phyloP scores from a whole-genome alignment of 257 asterid species.

The Marsdenia floribunda region DNA sequence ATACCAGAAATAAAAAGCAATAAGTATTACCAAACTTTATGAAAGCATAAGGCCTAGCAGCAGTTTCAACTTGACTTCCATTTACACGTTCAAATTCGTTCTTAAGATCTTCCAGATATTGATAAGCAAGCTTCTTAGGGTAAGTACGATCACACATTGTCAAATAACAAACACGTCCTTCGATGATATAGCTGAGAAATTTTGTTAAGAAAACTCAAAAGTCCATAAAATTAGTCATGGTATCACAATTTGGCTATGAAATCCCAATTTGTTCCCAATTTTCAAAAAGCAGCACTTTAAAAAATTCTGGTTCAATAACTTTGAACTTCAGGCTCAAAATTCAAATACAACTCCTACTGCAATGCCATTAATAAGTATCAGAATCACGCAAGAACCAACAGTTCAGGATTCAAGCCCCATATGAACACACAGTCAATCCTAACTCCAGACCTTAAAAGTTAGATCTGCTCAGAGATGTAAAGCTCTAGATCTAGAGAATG shows the following conservation, averaged over 20 bases:
- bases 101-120: slow-evolving; percentile 91
- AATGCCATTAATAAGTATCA: not conserved
- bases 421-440: not conserved
- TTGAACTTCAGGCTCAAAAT: not conserved
- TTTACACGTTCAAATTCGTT: slow-evolving; percentile 83
- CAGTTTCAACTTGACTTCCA: slow-evolving; percentile 90
- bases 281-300: not conserved
- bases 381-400: not conserved
- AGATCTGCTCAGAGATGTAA: not conserved
- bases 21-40: slow-evolving; percentile 72
- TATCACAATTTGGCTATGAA: not conserved
- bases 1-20: slow-evolving; percentile 10
- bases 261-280: not conserved
- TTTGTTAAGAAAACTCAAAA: slow-evolving; percentile 44
- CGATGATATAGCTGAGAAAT: slow-evolving; percentile 68
- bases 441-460: not conserved
- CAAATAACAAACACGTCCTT: slow-evolving; percentile 88
- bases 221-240: not conserved
- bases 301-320: not conserved
- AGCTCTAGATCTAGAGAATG: not conserved
- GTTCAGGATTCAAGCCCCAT: not conserved
- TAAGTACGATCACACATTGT: slow-evolving; percentile 92
- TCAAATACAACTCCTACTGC: not conserved
- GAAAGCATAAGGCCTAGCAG: slow-evolving; percentile 97
- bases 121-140: slow-evolving; percentile 93